Conservation (phyloP, 768 basidiomycete species). For the Collybia nuda region DNA sequence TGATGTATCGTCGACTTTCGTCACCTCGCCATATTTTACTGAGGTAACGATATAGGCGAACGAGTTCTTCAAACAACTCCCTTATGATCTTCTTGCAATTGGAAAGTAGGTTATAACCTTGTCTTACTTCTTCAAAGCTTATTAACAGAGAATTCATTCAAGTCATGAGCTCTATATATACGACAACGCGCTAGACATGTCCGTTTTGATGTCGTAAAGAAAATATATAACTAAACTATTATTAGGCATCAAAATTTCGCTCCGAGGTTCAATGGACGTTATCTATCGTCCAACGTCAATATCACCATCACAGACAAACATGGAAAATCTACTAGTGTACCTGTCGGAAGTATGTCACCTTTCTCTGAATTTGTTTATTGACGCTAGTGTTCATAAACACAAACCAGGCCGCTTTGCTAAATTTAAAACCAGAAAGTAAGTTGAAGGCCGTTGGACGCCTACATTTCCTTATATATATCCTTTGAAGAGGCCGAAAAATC, state of each 20-base stretch:
- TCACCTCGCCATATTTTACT: background rate
- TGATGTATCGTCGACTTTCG: constrained; percentile 42
- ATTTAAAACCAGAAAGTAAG: constrained; percentile 73
- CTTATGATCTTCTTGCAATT: constrained; percentile 81
- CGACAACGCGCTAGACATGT: constrained; percentile 67
- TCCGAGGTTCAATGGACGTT: constrained; percentile 65
- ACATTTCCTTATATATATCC: background rate
- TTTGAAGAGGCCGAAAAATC: constrained; percentile 57
- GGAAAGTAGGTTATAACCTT: constrained; percentile 60
- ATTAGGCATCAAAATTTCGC: constrained; percentile 64
- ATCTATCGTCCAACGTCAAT: constrained; percentile 84
- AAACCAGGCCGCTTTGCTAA: constrained; percentile 57
- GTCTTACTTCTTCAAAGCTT: too few relatives aligned
- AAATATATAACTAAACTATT: background rate
- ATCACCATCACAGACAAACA: constrained; percentile 61
- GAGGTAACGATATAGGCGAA: constrained; percentile 49
- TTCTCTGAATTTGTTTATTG: background rate
- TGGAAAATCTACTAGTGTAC: constrained; percentile 32
- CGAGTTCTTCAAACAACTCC: constrained; percentile 67
- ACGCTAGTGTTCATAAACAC: background rate
- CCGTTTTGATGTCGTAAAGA: constrained; percentile 7
- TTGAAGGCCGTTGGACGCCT: background rate
- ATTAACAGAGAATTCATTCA: background rate
- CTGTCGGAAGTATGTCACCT: constrained; percentile 34
- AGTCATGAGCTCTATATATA: constrained; percentile 86